phyloP scores from a whole-genome alignment of 805 yeast genomes.

The Starmerella ratchasimensis region DNA sequence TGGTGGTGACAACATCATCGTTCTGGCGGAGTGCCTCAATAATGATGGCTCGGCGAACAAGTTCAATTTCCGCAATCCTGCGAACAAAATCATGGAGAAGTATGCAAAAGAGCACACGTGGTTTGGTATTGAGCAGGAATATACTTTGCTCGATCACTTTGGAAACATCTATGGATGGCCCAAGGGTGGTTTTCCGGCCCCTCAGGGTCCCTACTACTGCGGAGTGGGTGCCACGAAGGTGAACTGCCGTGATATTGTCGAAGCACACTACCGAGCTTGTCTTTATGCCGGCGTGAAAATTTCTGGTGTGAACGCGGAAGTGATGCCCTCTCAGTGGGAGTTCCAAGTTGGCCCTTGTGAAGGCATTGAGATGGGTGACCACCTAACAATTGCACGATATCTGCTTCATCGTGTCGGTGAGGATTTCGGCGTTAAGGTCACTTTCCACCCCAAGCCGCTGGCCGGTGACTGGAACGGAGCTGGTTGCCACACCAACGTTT shows the following conservation, averaged over 20 bases:
- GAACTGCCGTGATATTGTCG: slow-evolving; percentile 93
- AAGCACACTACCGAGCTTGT: slow-evolving; percentile 98
- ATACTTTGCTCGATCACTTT: slow-evolving; percentile 84
- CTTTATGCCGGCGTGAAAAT: slow-evolving; percentile 79
- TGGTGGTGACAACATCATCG: slow-evolving; percentile 92
- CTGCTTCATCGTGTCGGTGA: slow-evolving; percentile 89
- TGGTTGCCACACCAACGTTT: slow-evolving; percentile 98
- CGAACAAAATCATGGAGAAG: slow-evolving; percentile 87
- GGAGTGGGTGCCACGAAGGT: slow-evolving; percentile 99
- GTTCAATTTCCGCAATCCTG: slow-evolving; percentile 95
- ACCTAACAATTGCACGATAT: slow-evolving; percentile 92
- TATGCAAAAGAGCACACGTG: slow-evolving; percentile 74
- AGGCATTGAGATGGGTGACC: slow-evolving; percentile 95
- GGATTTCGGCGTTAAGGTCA: slow-evolving; percentile 96
- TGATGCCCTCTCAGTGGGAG: slow-evolving; percentile 99
- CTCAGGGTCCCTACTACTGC: slow-evolving; percentile 99
- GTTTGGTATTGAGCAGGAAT: slow-evolving; percentile 99
- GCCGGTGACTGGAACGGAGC: slow-evolving; percentile 99
- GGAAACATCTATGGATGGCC: slow-evolving; percentile 97
- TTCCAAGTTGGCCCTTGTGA: slow-evolving; percentile 98
- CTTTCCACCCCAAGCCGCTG: slow-evolving; percentile 98
- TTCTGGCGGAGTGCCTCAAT: slow-evolving; percentile 93
- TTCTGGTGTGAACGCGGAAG: slow-evolving; percentile 98
- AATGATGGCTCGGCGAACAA: slow-evolving; percentile 98
- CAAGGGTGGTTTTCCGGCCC: slow-evolving; percentile 98